Conservation (phyloP, 371 early-diverging fungal genomes). For the Mucor velutinosus region DNA sequence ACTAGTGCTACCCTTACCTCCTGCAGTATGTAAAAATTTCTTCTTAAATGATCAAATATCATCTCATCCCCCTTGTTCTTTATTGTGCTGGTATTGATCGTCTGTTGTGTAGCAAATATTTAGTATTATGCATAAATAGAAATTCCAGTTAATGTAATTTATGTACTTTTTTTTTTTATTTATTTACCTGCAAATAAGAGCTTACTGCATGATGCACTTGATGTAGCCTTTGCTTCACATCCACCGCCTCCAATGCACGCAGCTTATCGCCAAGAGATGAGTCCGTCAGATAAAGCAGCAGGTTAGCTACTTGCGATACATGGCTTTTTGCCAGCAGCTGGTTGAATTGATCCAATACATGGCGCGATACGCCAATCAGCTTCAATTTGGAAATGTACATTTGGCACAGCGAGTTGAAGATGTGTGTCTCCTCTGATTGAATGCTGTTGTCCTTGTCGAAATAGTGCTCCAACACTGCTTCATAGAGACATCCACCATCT, state of each 20-base stretch:
- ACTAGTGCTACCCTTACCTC: constrained; percentile 46
- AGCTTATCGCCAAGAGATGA: constrained; percentile 69
- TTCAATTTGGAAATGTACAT: constrained; percentile 59
- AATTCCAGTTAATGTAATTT: constrained; percentile 1
- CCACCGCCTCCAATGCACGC: constrained; percentile 55
- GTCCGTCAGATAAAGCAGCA: constrained; percentile 70
- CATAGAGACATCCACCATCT: constrained; percentile 10
- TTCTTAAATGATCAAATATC: constrained; percentile 65
- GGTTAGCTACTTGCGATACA: constrained; percentile 64
- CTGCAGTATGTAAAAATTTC: constrained; percentile 78
- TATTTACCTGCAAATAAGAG: constrained; percentile 69
- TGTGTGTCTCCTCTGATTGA: neutral
- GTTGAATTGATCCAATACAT: constrained; percentile 62
- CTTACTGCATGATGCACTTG: constrained; percentile 59
- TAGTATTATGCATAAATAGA: constrained; percentile 9
- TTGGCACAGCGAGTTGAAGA: constrained; percentile 53
- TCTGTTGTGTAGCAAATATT: neutral
- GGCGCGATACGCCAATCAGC: constrained; percentile 62
- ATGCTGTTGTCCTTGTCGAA: neutral
- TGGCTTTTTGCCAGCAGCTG: constrained; percentile 47
- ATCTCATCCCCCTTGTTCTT: constrained; percentile 11
- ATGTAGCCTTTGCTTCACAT: constrained; percentile 57
- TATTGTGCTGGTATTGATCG: constrained; percentile 17
- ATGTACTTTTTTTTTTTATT: neutral
- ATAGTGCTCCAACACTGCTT: constrained; percentile 25